Evolutionary conservation across 2,329 filamentous ascomycete genomes (phyloP), one percentile per base, ranked within the genome.

Genomic region (Elsinoe australis): DNA sequence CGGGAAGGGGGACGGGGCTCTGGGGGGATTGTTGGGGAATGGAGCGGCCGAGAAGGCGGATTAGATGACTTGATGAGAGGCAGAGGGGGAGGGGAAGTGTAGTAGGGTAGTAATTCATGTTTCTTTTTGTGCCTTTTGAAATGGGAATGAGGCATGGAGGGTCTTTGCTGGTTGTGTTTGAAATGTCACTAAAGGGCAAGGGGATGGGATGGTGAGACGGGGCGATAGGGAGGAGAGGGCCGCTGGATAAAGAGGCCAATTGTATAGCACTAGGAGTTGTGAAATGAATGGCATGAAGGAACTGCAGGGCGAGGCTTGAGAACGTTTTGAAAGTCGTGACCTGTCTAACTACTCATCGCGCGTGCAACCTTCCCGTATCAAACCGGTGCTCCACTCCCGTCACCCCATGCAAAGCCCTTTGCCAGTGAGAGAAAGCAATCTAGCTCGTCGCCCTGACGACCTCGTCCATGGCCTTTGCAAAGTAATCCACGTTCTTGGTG

Each of bases 401-500:
- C 26, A 29, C 26, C 26, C 26, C 26, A 29, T 29, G 7, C 12
- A 29, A 7, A 29, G 6, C 26, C 12, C 26, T 29, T 29, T 12
- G 26, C 26, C 26, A 6, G 26, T 29, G 26, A 29, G 6, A 29
- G 6, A 36, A 36, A 21, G 26, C 45, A 14, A n/a, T n/a, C n/a
- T n/a, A n/a, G n/a, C n/a, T n/a, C 26, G 60, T 68, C 62, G 76
- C 76, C 55, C 78, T 70, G 19, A 96, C 87, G 24, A 90, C 85
- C 66, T 83, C 84, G 64, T 95, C 84, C 9, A 96, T 79, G 1
- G 90, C 87, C 67, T 85, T 82, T 39, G 89, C 92, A 60, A 96
- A 85, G 70, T 95, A 95, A 49, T 95, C 87, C 51, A 96, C 75
- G 64, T 96, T 98, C 61, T 82, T 71, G 19, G 86, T 85, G 68